Conservation (phyloP, 202 grass and related monocot genomes). For the Miscanthus sacchariflorus region DNA sequence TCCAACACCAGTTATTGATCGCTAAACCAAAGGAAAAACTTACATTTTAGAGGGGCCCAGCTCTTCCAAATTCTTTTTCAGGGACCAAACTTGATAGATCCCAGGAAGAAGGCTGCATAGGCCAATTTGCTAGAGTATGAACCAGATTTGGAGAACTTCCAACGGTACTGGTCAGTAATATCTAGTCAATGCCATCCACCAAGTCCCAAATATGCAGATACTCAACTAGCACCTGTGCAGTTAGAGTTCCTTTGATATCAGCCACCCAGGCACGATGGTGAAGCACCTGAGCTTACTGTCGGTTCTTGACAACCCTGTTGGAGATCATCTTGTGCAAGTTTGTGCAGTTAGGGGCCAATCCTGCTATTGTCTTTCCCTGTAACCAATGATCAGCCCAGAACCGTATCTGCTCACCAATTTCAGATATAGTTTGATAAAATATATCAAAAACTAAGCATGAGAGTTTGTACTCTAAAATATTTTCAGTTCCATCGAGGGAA, state of each 20-base stretch:
- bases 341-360: too few relatives aligned
- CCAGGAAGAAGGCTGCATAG: neutral
- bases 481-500: too few relatives aligned
- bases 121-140: neutral
- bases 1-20: neutral
- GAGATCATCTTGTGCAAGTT: too few relatives aligned
- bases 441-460: conserved; percentile 21
- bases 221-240: neutral
- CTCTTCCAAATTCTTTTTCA: neutral
- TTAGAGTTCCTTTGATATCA: neutral
- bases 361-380: too few relatives aligned
- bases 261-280: too few relatives aligned
- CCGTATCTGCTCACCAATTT: neutral
- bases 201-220: neutral
- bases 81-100: neutral
- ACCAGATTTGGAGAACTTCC: neutral
- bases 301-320: too few relatives aligned
- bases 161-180: neutral
- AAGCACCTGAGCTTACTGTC: too few relatives aligned
- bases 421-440: conserved; percentile 14
- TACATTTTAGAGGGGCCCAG: neutral
- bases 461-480: neutral
- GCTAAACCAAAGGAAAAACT: neutral
- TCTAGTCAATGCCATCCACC: neutral
- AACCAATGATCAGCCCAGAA: too few relatives aligned